Evolutionary conservation across 1,139 yeast genomes (phyloP).

Genomic region (Nakaseomyces sp.): DNA sequence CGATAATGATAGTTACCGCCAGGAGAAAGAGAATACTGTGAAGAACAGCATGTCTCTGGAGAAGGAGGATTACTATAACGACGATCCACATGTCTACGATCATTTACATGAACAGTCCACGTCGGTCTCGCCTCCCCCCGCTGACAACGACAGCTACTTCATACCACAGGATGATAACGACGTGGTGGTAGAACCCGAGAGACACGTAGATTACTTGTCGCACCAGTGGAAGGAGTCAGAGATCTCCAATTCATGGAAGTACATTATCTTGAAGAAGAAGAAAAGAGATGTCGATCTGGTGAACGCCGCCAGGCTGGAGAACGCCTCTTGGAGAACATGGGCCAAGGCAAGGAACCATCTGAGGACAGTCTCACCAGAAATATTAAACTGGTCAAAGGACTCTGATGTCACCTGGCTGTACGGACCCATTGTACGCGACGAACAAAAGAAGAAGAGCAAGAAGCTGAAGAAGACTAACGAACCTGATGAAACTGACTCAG

Average conservation of each 20-base stretch:
- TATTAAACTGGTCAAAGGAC: conserved; percentile 72
- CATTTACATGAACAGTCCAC: conserved; percentile 13
- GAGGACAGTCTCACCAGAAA: conserved; percentile 63
- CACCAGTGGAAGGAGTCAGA: conserved; percentile 95
- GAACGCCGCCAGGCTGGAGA: conserved; percentile 56
- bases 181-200: conserved; percentile 67
- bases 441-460: conserved; percentile 2
- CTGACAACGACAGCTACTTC: conserved; percentile 33
- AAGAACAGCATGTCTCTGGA: conserved; percentile 15
- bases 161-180: conserved; percentile 80
- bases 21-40: conserved; percentile 8
- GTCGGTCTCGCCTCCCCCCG: conserved; percentile 31
- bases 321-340: conserved; percentile 85
- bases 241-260: conserved; percentile 90
- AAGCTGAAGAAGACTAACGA: neutral
- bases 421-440: conserved; percentile 43
- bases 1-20: too few species aligned
- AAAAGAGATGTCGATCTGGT: conserved; percentile 45
- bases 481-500: conserved; percentile 8
- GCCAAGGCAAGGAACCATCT: conserved; percentile 63
- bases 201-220: conserved; percentile 88
- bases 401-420: conserved; percentile 77
- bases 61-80: conserved; percentile 17
- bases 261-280: conserved; percentile 72
- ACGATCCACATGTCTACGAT: conserved; percentile 9